Percentiles rank a stretch among this genome's conserved stretches.
These are phyloP conservation scores for Hericium erinaceus DNA, from an alignment of 768 basidiomycete genomes.

Conservation along the genomic window DNA sequence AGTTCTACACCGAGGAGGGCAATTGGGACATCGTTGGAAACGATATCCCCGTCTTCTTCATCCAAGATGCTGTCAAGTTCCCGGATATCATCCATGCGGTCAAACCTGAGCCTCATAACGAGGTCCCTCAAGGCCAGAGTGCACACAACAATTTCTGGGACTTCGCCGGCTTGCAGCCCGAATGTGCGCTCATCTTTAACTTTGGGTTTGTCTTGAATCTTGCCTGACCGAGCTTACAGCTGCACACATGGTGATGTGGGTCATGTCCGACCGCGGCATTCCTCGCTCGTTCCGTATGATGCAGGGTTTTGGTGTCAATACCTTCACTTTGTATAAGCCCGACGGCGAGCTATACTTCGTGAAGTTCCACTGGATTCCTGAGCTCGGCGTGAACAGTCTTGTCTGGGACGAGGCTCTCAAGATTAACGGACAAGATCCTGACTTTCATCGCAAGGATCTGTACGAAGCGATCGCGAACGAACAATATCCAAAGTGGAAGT, in stretches of 20 bases:
- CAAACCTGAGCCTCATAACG: slow-evolving; percentile 79
- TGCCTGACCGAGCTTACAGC: slow-evolving; percentile 26
- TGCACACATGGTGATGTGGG: slow-evolving; percentile 76
- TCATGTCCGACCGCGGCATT: slow-evolving; percentile 75
- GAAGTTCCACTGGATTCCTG: slow-evolving; percentile 82
- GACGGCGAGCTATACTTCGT: slow-evolving; percentile 68
- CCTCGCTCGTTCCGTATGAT: slow-evolving; percentile 85
- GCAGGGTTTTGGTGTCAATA: slow-evolving; percentile 86
- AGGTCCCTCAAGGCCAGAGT: slow-evolving; percentile 59
- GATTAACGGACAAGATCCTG: slow-evolving; percentile 70
- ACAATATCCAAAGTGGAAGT: slow-evolving; percentile 65
- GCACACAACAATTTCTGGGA: slow-evolving; percentile 89
- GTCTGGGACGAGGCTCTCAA: slow-evolving; percentile 90
- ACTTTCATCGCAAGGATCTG: slow-evolving; percentile 78
- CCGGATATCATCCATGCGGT: slow-evolving; percentile 81
- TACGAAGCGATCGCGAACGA: slow-evolving; percentile 73
- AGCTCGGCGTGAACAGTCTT: slow-evolving; percentile 75
- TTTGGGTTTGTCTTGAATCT: not conserved
- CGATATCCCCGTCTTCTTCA: slow-evolving; percentile 75
- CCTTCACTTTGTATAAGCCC: slow-evolving; percentile 64
- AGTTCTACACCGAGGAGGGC: slow-evolving; percentile 79
- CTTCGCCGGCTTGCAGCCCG: slow-evolving; percentile 62
- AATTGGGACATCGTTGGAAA: slow-evolving; percentile 85
- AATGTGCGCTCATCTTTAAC: slow-evolving; percentile 29
- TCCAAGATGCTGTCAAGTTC: slow-evolving; percentile 77